phyloP scores from a whole-genome alignment of 352 stramenopile species.

The Hyaloperonospora brassicae region DNA sequence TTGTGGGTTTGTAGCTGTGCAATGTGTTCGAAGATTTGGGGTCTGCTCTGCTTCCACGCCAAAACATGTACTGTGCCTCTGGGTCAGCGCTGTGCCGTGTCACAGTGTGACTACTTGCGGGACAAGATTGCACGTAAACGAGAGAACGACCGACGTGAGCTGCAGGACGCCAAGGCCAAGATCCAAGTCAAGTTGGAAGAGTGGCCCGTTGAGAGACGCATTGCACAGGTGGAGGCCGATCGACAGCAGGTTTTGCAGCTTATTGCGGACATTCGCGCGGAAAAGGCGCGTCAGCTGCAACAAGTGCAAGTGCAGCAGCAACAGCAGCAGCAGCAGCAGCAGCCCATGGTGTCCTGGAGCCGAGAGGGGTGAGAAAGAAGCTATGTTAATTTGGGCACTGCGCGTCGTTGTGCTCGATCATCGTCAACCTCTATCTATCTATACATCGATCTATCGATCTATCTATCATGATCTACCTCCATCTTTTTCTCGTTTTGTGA shows the following conservation, averaged over 20 bases:
- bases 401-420: neutral
- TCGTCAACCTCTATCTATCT: too few species aligned
- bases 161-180: conserved; percentile 43
- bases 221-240: conserved; percentile 74
- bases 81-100: conserved; percentile 59
- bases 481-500: too few species aligned
- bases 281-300: conserved; percentile 40
- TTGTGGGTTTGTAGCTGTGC: conserved; percentile 40
- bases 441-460: too few species aligned
- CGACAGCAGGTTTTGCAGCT: conserved; percentile 68
- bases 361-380: conserved; percentile 14
- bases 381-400: conserved; percentile 1
- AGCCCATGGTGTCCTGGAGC: conserved; percentile 38
- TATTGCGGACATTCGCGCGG: conserved; percentile 61
- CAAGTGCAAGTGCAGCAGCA: conserved; percentile 27
- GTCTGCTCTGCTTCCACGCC: conserved; percentile 79
- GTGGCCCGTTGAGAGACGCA: conserved; percentile 72
- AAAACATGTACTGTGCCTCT: conserved; percentile 57
- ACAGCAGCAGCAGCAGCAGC: conserved; percentile 14
- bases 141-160: conserved; percentile 48
- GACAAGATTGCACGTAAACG: conserved; percentile 78
- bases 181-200: conserved; percentile 48
- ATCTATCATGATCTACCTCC: too few species aligned
- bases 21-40: conserved; percentile 81
- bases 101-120: conserved; percentile 80